These are phyloP conservation scores for Neurospora tetrasperma DNA, from an alignment of 495 filamentous ascomycete genomes.

Conservation along the genomic window DNA sequence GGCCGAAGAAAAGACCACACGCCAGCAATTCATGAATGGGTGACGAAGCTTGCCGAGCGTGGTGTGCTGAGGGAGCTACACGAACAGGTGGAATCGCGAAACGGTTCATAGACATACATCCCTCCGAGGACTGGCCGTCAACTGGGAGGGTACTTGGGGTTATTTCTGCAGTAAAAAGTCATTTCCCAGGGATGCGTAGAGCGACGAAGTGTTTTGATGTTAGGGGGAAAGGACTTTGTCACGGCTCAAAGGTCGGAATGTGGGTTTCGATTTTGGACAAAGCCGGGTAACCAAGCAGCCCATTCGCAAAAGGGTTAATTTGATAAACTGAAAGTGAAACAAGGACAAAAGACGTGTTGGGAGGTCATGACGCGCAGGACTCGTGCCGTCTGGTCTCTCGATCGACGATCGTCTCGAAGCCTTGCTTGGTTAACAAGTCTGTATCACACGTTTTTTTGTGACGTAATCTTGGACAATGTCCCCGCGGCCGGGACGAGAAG, in stretches of 20 bases:
- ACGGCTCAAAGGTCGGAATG: background rate
- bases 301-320: background rate
- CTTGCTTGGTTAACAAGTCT: background rate
- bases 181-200: background rate
- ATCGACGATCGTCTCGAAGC: background rate
- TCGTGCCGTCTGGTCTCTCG: background rate
- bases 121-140: background rate
- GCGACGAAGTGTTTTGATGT: background rate
- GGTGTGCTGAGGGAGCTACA: conserved; percentile 26
- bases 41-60: conserved; percentile 30
- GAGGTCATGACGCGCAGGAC: background rate
- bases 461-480: background rate
- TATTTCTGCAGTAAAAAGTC: background rate
- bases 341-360: background rate
- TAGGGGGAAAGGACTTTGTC: background rate
- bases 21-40: conserved; percentile 35
- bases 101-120: background rate
- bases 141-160: background rate
- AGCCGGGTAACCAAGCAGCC: background rate
- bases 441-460: background rate
- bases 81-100: conserved; percentile 11
- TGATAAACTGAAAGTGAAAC: background rate
- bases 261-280: background rate
- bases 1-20: conserved; percentile 32
- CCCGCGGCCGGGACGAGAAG: background rate